Percentiles rank a stretch among this genome's conserved stretches.
Evolutionary conservation across 495 filamentous ascomycete species (phyloP).

Genomic region (Eremomyces bilateralis): DNA sequence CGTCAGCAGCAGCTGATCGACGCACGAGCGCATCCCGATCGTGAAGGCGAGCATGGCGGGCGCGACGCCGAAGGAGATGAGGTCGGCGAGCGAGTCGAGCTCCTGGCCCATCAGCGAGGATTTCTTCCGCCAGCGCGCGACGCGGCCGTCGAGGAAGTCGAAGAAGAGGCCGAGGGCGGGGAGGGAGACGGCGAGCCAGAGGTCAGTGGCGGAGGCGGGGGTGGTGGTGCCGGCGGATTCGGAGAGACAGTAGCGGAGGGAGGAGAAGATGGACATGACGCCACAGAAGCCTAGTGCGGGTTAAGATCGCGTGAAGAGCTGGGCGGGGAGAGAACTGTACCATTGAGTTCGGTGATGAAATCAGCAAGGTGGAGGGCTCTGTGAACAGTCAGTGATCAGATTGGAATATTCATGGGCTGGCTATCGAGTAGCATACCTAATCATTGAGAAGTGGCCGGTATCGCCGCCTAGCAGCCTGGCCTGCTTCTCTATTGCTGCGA

Average conservation of each 20-base stretch:
- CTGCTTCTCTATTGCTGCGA: constrained; percentile 61
- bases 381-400: constrained; percentile 4
- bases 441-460: constrained; percentile 58
- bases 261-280: constrained; percentile 87
- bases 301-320: constrained; percentile 1
- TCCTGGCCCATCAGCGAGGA: constrained; percentile 95
- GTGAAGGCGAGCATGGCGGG: constrained; percentile 76
- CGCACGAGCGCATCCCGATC: constrained; percentile 64
- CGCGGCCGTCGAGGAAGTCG: constrained; percentile 94
- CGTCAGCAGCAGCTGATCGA: constrained; percentile 67
- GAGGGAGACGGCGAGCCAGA: constrained; percentile 68
- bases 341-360: constrained; percentile 86
- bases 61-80: constrained; percentile 88
- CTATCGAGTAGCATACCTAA: constrained; percentile 29
- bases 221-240: too few relatives aligned
- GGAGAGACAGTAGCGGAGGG: constrained; percentile 79
- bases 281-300: constrained; percentile 42
- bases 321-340: constrained; percentile 22
- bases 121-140: constrained; percentile 89
- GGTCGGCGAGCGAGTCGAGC: constrained; percentile 86
- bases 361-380: constrained; percentile 87
- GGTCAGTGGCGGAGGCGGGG: constrained; percentile 36
- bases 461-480: constrained; percentile 57
- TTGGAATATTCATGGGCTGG: not conserved
- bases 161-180: constrained; percentile 93